Evolutionary conservation across 2,329 filamentous ascomycete genomes (phyloP).

Genomic region (Arthrobotrys iridis): DNA sequence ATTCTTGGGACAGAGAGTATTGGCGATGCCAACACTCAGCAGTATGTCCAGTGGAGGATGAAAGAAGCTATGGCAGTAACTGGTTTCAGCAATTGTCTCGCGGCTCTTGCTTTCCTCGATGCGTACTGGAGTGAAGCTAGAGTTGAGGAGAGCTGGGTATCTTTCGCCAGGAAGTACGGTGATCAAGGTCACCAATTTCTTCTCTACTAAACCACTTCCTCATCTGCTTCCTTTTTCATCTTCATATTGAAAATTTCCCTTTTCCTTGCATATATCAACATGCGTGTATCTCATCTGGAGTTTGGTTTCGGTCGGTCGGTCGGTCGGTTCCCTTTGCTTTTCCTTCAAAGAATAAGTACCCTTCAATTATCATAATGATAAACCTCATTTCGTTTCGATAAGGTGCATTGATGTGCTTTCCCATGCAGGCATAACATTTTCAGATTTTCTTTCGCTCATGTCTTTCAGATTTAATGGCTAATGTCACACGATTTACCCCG

Average conservation of each 20-base stretch:
- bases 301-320: conserved; percentile 21
- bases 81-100: conserved; percentile 50
- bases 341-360: neutral
- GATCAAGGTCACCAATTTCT: conserved; percentile 50
- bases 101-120: conserved; percentile 44
- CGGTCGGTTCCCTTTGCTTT: neutral
- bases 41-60: conserved; percentile 51
- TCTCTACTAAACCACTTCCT: conserved; percentile 9
- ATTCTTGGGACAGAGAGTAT: conserved; percentile 47
- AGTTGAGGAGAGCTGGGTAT: conserved; percentile 50
- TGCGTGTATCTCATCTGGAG: conserved; percentile 39
- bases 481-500: conserved; percentile 9
- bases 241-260: conserved; percentile 15
- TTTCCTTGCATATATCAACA: conserved; percentile 36
- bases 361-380: conserved; percentile 11
- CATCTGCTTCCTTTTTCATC: neutral
- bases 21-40: conserved; percentile 43
- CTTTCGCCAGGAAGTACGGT: conserved; percentile 43
- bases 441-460: conserved; percentile 16
- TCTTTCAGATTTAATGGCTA: conserved; percentile 30
- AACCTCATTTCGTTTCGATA: conserved; percentile 4
- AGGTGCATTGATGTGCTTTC: conserved; percentile 46
- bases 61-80: conserved; percentile 51
- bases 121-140: conserved; percentile 44
- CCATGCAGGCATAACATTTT: conserved; percentile 36